Percentiles rank a stretch among this genome's conserved stretches.
Evolutionary conservation across 2,329 filamentous ascomycete genomes (phyloP).

Genomic region (Neocucurbitaria cava): DNA sequence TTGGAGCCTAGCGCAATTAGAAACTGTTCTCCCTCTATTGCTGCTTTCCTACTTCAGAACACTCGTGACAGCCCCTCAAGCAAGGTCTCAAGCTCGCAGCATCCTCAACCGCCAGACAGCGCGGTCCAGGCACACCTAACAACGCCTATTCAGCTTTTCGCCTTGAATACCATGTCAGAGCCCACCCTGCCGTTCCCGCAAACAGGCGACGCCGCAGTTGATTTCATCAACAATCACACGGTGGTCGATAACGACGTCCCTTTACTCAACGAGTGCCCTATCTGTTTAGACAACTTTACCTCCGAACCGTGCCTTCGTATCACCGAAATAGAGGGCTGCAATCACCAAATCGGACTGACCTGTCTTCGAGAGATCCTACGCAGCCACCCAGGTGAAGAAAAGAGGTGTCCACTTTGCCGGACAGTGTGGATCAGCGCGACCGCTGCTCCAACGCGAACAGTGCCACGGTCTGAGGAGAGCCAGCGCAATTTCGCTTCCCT

Average conservation of each 20-base stretch:
- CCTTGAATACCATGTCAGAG: neutral
- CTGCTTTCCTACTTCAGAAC: too few species aligned
- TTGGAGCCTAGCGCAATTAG: neutral
- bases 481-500: neutral
- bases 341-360: conserved; percentile 17
- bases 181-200: neutral
- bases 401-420: conserved; percentile 31
- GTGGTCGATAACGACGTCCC: neutral
- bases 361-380: conserved; percentile 21
- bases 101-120: too few species aligned
- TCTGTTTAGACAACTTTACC: conserved; percentile 27
- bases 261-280: neutral
- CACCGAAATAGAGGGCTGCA: conserved; percentile 18
- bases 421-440: conserved; percentile 20
- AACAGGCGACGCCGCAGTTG: neutral
- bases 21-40: too few species aligned
- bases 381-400: conserved; percentile 10
- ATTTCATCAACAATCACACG: neutral
- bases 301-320: conserved; percentile 18
- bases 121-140: too few species aligned
- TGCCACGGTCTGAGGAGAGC: neutral
- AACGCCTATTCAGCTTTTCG: neutral
- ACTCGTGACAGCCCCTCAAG: too few species aligned
- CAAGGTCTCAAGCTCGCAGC: too few species aligned
- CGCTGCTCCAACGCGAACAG: neutral